Percentiles rank a stretch among this genome's conserved stretches.
Conservation (phyloP, 805 yeast genomes). For the Pichia nanzhaoensis region DNA sequence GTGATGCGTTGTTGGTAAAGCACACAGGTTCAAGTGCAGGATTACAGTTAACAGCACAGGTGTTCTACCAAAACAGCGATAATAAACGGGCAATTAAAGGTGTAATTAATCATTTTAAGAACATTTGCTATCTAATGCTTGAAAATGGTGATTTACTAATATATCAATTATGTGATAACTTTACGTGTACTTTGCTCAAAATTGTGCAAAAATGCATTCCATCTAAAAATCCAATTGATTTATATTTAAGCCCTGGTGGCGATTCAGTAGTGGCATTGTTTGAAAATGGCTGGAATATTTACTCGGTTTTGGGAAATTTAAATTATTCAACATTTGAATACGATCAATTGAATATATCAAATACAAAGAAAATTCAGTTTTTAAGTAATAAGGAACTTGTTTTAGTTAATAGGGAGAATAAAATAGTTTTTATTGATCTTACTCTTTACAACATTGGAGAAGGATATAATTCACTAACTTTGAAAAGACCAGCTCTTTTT, state of each 20-base stretch:
- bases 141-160: constrained; percentile 31
- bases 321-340: constrained; percentile 36
- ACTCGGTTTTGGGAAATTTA: constrained; percentile 42
- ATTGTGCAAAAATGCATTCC: constrained; percentile 32
- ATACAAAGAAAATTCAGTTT: constrained; percentile 16
- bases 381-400: constrained; percentile 30
- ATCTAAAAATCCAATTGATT: constrained; percentile 27
- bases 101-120: constrained; percentile 36
- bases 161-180: constrained; percentile 32
- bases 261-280: constrained; percentile 24
- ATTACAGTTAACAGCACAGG: constrained; percentile 20
- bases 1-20: constrained; percentile 27
- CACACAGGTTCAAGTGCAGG: constrained; percentile 2
- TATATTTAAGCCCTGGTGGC: constrained; percentile 24
- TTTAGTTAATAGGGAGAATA: constrained; percentile 22
- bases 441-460: constrained; percentile 21
- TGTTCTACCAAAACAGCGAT: constrained; percentile 16
- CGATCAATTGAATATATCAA: constrained; percentile 22
- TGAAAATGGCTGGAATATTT: constrained; percentile 41
- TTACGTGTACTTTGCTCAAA: constrained; percentile 25
- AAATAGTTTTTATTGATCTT: constrained; percentile 26
- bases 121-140: constrained; percentile 35
- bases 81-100: constrained; percentile 19
- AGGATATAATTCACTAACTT: constrained; percentile 19
- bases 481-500: constrained; percentile 36